Evolutionary conservation across 345 rosid genomes (phyloP).

Genomic region (Lagerstroemia speciosa): DNA sequence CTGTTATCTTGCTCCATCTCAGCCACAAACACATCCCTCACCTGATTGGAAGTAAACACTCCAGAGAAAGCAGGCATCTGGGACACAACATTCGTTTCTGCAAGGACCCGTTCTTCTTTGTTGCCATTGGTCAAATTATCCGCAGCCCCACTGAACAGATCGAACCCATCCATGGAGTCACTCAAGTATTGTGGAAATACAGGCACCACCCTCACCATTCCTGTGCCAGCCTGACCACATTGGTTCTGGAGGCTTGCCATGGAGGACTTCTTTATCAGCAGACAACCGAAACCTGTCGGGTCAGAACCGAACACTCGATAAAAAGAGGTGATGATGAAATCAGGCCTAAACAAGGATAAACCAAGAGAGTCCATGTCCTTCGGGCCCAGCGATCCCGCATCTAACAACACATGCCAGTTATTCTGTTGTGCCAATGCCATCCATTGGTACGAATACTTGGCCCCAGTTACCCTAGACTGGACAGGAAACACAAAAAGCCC

Average conservation of each 20-base stretch:
- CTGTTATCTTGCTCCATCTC: conserved; percentile 61
- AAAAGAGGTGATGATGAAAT: conserved; percentile 75
- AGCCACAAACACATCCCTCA: conserved; percentile 67
- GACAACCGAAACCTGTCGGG: conserved; percentile 84
- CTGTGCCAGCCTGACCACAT: conserved; percentile 57
- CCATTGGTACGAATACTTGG: conserved; percentile 92
- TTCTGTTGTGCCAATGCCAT: conserved; percentile 83
- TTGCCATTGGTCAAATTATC: conserved; percentile 20
- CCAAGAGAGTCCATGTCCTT: conserved; percentile 91
- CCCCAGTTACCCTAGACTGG: conserved; percentile 75
- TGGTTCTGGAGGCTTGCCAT: conserved; percentile 64
- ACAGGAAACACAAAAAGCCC: conserved; percentile 84
- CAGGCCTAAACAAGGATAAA: conserved; percentile 70
- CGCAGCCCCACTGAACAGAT: conserved; percentile 37
- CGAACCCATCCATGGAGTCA: conserved; percentile 77
- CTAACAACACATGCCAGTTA: conserved; percentile 76
- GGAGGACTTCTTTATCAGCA: conserved; percentile 75
- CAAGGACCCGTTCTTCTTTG: conserved; percentile 26
- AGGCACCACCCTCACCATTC: conserved; percentile 71
- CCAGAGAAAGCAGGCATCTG: conserved; percentile 80
- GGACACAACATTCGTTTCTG: conserved; percentile 25
- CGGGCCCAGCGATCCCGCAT: conserved; percentile 78
- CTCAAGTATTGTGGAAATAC: conserved; percentile 60
- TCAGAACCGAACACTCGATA: conserved; percentile 74
- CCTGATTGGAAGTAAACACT: conserved; percentile 59